Conservation (phyloP, 192 early-diverging fungal genomes). For the Rhizoclosmatium globosum region DNA sequence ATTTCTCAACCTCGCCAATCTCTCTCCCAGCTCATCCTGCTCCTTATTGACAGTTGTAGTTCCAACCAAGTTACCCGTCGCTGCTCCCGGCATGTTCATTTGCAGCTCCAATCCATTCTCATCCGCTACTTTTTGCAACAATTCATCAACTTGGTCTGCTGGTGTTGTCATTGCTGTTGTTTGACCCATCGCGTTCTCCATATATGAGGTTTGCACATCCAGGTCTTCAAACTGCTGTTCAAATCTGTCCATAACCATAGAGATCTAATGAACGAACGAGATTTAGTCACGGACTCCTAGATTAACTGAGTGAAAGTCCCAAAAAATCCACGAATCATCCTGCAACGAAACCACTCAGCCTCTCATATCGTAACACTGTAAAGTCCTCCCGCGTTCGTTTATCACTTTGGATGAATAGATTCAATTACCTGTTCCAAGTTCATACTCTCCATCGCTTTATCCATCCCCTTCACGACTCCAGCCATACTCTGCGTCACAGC, state of each 20-base stretch:
- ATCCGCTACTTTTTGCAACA: slow-evolving; percentile 98
- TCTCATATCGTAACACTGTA: too few relatives aligned
- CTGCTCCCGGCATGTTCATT: slow-evolving; percentile 66
- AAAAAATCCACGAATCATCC: too few relatives aligned
- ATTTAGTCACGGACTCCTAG: neutral
- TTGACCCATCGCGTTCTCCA: slow-evolving; percentile 92
- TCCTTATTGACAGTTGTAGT: slow-evolving; percentile 57
- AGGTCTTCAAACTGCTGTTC: slow-evolving; percentile 96
- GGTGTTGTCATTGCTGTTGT: slow-evolving; percentile 89
- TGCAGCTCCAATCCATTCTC: slow-evolving; percentile 93
- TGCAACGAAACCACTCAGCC: too few relatives aligned
- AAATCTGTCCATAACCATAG: slow-evolving; percentile 98
- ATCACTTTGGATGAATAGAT: too few relatives aligned
- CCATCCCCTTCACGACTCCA: slow-evolving; percentile 91
- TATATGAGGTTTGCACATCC: slow-evolving; percentile 96
- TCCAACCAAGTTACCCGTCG: slow-evolving; percentile 36
- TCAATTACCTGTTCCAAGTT: slow-evolving; percentile 86
- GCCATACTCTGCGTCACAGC: slow-evolving; percentile 85
- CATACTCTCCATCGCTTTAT: slow-evolving; percentile 93
- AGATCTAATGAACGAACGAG: slow-evolving; percentile 66
- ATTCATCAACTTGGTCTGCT: slow-evolving; percentile 87
- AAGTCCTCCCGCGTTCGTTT: too few relatives aligned
- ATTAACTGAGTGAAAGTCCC: too few relatives aligned
- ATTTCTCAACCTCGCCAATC: slow-evolving; percentile 71
- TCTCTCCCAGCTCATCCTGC: slow-evolving; percentile 66